Conservation (phyloP, 176 grass and related monocot species). For the Paspalum vaginatum region DNA sequence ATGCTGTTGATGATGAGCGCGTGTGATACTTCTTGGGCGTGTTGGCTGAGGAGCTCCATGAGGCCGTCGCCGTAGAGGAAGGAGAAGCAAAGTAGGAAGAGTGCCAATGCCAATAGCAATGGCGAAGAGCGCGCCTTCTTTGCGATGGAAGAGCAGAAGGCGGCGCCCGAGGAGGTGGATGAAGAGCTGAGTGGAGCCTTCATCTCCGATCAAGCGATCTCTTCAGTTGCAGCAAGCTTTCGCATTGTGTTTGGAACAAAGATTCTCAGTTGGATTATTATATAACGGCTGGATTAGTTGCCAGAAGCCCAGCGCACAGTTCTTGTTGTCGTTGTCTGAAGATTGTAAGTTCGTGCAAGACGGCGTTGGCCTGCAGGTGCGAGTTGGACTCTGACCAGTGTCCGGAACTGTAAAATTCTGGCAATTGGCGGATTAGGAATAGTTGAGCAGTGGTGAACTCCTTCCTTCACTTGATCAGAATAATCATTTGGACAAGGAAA, state of each 20-base stretch:
- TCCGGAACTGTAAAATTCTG: not conserved
- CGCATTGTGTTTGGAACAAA: conserved; percentile 3
- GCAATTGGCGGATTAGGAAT: not conserved
- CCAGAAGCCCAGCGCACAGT: not conserved
- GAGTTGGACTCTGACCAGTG: not conserved
- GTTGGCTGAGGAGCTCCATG: conserved; percentile 38
- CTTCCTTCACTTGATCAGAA: not conserved
- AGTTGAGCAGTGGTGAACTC: not conserved
- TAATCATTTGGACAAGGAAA: not conserved
- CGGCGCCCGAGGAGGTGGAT: not conserved
- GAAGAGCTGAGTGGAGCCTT: conserved; percentile 39
- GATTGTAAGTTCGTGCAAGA: conserved; percentile 21
- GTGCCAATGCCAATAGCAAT: conserved; percentile 36
- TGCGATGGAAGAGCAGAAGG: conserved; percentile 15
- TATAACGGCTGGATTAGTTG: conserved; percentile 18
- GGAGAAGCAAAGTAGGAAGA: conserved; percentile 62
- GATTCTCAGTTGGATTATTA: not conserved
- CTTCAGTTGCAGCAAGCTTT: conserved; percentile 2
- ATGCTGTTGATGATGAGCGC: not conserved
- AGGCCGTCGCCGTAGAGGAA: conserved; percentile 72
- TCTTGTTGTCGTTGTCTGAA: conserved; percentile 12
- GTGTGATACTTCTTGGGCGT: not conserved
- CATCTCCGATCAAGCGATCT: conserved; percentile 31
- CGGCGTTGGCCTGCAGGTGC: not conserved
- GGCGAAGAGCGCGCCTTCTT: conserved; percentile 54